A percentile compares a stretch with the other conserved stretches of the same genome.
Conservation (phyloP, 139 green algal species). For the Coelastrella sp. region DNA sequence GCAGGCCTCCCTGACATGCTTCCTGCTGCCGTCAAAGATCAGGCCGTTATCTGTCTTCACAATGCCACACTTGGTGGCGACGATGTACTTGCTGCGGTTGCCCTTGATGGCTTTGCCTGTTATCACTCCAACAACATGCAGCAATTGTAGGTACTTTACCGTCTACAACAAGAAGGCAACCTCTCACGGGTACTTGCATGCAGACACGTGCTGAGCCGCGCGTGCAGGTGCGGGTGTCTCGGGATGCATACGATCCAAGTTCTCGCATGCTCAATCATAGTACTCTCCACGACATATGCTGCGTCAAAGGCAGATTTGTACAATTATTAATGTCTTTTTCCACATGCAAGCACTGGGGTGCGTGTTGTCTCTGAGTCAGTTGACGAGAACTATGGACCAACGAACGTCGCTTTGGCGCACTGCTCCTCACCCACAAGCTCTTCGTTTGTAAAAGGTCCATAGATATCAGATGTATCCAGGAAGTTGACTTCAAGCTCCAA, state of each 20-base stretch:
- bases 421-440: slow-evolving; percentile 64
- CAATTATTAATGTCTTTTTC: too few species aligned
- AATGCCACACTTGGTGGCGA: slow-evolving; percentile 69
- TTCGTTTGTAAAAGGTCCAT: slow-evolving; percentile 80
- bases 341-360: too few species aligned
- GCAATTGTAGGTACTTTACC: too few species aligned
- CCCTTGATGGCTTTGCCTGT: slow-evolving; percentile 54
- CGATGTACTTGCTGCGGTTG: slow-evolving; percentile 45
- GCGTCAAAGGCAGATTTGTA: too few species aligned
- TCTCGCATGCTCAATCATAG: too few species aligned
- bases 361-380: too few species aligned
- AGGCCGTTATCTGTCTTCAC: slow-evolving; percentile 39
- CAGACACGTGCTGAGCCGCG: neutral
- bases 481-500: slow-evolving; percentile 68
- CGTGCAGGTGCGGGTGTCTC: neutral
- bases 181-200: too few species aligned
- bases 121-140: neutral
- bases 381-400: too few species aligned
- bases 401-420: too few species aligned
- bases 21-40: slow-evolving; percentile 47
- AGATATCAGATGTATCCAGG: slow-evolving; percentile 75
- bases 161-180: too few species aligned
- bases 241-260: too few species aligned
- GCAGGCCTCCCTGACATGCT: slow-evolving; percentile 53
- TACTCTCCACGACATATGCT: too few species aligned